Evolutionary conservation across 202 grass and related monocot genomes (phyloP).

Genomic region (Panicum virgatum): DNA sequence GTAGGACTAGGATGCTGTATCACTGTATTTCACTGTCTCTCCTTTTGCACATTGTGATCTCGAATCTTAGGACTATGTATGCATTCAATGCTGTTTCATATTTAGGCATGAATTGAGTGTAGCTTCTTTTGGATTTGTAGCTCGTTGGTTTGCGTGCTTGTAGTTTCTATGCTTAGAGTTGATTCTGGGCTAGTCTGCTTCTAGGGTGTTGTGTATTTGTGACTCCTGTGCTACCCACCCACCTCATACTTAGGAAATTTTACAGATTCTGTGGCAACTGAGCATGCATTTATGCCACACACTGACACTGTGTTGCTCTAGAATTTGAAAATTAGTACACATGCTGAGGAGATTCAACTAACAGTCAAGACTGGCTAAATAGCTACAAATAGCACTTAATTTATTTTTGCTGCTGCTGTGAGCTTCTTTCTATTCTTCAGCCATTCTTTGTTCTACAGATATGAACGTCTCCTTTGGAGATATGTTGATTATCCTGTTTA

Average conservation of each 20-base stretch:
- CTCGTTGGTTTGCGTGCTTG: not conserved
- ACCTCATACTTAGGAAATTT: not conserved
- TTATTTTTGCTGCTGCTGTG: not conserved
- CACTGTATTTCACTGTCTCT: not conserved
- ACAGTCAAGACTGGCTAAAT: not conserved
- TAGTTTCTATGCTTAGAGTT: conserved; percentile 1
- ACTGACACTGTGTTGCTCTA: not conserved
- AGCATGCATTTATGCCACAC: not conserved
- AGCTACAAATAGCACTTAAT: conserved; percentile 18
- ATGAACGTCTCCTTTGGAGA: conserved; percentile 1
- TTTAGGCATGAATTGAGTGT: not conserved
- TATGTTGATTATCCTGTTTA: not conserved
- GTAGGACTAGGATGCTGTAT: not conserved
- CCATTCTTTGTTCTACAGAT: conserved; percentile 7
- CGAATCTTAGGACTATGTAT: not conserved
- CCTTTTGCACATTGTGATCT: not conserved
- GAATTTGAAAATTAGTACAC: not conserved
- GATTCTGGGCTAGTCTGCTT: not conserved
- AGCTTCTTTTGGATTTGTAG: not conserved
- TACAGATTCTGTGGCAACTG: not conserved
- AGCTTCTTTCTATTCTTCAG: not conserved
- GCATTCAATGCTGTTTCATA: not conserved
- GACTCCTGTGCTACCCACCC: not conserved
- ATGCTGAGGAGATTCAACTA: not conserved
- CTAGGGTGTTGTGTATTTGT: not conserved